Conservation (phyloP, 2,329 filamentous ascomycete species). For the Clarireedia hainanense region DNA sequence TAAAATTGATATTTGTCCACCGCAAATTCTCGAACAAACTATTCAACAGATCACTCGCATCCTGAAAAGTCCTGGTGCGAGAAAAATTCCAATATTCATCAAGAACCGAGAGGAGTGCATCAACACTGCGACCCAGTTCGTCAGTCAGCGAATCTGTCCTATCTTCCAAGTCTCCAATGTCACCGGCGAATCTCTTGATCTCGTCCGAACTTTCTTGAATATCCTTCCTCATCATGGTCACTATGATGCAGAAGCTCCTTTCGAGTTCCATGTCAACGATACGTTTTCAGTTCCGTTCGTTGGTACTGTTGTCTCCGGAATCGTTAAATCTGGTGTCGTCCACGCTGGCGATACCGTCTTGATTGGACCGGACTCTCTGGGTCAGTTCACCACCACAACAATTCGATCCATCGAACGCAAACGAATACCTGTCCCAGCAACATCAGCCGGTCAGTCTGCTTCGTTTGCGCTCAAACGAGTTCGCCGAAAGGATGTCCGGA, state of each 20-base stretch:
- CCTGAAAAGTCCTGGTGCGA: slow-evolving; percentile 83
- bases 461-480: slow-evolving; percentile 86
- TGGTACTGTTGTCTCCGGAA: slow-evolving; percentile 90
- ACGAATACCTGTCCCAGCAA: slow-evolving; percentile 78
- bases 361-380: slow-evolving; percentile 82
- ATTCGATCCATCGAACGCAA: slow-evolving; percentile 94
- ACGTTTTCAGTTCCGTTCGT: slow-evolving; percentile 97
- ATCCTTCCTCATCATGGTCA: slow-evolving; percentile 91
- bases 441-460: slow-evolving; percentile 84
- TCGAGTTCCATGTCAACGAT: slow-evolving; percentile 95
- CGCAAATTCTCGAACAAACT: slow-evolving; percentile 90
- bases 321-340: slow-evolving; percentile 79
- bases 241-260: slow-evolving; percentile 79
- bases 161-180: slow-evolving; percentile 98
- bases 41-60: slow-evolving; percentile 87
- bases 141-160: slow-evolving; percentile 89
- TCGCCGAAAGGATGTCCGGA: slow-evolving; percentile 83
- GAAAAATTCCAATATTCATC: slow-evolving; percentile 95
- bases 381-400: slow-evolving; percentile 79
- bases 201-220: slow-evolving; percentile 89
- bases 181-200: slow-evolving; percentile 81
- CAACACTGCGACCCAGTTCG: slow-evolving; percentile 91
- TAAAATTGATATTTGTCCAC: slow-evolving; percentile 97
- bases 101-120: slow-evolving; percentile 86
- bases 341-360: slow-evolving; percentile 86